Evolutionary conservation across 768 basidiomycete genomes (phyloP), one percentile per base, ranked within the genome.

Genomic region (Nidularia sp.): DNA sequence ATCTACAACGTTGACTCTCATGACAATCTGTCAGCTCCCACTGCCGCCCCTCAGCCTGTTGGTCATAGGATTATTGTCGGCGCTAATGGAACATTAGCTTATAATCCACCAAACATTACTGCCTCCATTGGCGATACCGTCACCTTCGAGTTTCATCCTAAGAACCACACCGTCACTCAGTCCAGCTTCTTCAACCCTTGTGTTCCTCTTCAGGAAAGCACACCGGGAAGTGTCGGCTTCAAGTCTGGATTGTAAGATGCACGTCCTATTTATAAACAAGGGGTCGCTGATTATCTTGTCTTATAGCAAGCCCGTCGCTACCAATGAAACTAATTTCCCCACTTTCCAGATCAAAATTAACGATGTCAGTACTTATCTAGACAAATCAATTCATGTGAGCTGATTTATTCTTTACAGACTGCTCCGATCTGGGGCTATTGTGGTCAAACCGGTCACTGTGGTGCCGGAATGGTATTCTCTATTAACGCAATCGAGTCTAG

Each of bases 391-490:
- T 41, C 12, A n/a, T 42, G 31, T 45, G n/a, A 36, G 13, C 44
- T 50, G 7, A 43, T 43, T 10, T 32, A 45, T 50, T 15, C 33
- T 25, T 47, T 33, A 10, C 51, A 67, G 75, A 77, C 75, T 31
- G 61, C 69, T 5, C 81, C 82, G 2, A 75, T 83, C 60, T 85
- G 80, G 83, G 78, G 73, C 2, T 84, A 77, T 69, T 84, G 84
- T 60, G 69, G 70, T 0, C 82, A 84, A 58, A 56, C 60, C 1
- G 65, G 62, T 47, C 84, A 85, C 63, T 85, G 84, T 59, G 70
- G 63, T 0, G 53, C 68, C 29, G 84, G 84, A 48, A 86, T 86
- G 85, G 84, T 86, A 48, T 84, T 85, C 58, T 61, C 80, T n/a
- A 75, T 76, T 57, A 86, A 83, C 66, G 75, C 82, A 1, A 68